Evolutionary conservation across 805 yeast genomes (phyloP), one percentile per base, ranked within the genome.

Genomic region (Wickerhamiella kurtzmanii): DNA sequence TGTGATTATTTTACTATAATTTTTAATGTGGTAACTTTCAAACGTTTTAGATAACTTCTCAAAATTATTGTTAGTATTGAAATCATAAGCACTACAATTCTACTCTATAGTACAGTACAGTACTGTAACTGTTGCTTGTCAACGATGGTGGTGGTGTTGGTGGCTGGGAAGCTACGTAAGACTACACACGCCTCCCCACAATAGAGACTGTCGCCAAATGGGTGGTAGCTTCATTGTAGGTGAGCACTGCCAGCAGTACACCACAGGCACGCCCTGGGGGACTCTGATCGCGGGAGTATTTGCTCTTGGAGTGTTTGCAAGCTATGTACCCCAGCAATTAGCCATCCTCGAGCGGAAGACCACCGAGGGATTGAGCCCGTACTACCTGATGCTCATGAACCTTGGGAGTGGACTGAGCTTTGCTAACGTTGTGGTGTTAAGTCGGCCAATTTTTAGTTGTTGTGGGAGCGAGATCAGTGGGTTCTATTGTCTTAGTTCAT

Each of bases 291-390:
- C 84, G 22, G 49, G 75, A 0, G 44, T 67, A 3, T 71, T 85
- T 32, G 78, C 86, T 0, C 43, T 74, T 1, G 94, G 87, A 2
- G 82, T 85, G 6, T 74, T 78, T 32, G 54, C 71, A 9, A 80
- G 89, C 40, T 85, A 85, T 59, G 45, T 79, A 2, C 95, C 95
- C 0, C 95, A 85, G 64, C 84, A 80, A 60, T 47, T 68, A 39
- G 72, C 79, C 40, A 77, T 85, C 46, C 61, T 74, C 44, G 54
- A 59, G 17, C 71, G 86, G 44, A 63, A 72, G 44, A 72, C 86
- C 4, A 77, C 88, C 11, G 87, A 83, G 58, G 95, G 95, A 3
- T 65, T 85, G 19, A 80, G 88, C 3, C 83, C 88, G 11, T 69
- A 73, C 54, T 85, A 78, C 58, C 66, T 85, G 28, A 63, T 85